A percentile compares a stretch with the other conserved stretches of the same genome.
Conservation (phyloP, 2,329 filamentous ascomycete species). For the Sporothrix schenckii region DNA sequence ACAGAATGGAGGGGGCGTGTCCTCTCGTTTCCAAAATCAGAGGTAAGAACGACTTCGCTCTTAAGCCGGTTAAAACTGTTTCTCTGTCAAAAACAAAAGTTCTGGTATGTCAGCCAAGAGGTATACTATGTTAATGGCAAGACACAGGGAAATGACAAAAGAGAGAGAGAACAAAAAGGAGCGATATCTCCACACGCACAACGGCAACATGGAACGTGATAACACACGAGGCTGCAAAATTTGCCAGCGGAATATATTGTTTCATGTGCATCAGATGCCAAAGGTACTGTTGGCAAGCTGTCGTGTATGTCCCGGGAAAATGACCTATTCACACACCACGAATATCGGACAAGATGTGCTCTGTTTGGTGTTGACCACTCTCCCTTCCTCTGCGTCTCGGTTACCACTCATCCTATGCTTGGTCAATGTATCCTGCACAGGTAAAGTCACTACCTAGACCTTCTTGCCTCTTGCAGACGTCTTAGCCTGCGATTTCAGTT, state of each 20-base stretch:
- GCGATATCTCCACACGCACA: neutral
- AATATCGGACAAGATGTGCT: neutral
- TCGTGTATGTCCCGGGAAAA: neutral
- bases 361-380: neutral
- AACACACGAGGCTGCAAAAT: constrained; percentile 1
- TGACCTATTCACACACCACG: neutral
- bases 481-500: too few species aligned
- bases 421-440: too few species aligned
- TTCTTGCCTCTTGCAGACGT: too few species aligned
- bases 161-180: neutral
- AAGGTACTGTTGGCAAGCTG: neutral
- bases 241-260: neutral
- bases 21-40: neutral
- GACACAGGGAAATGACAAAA: neutral
- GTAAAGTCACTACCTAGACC: too few species aligned
- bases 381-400: neutral
- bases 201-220: neutral
- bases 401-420: neutral
- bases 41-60: neutral
- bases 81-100: neutral
- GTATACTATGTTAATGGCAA: neutral
- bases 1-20: neutral
- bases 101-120: neutral
- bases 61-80: constrained; percentile 13
- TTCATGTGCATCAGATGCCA: constrained; percentile 17